Evolutionary conservation across 192 early-diverging fungal species (phyloP).

Genomic region (Backusella sp.): DNA sequence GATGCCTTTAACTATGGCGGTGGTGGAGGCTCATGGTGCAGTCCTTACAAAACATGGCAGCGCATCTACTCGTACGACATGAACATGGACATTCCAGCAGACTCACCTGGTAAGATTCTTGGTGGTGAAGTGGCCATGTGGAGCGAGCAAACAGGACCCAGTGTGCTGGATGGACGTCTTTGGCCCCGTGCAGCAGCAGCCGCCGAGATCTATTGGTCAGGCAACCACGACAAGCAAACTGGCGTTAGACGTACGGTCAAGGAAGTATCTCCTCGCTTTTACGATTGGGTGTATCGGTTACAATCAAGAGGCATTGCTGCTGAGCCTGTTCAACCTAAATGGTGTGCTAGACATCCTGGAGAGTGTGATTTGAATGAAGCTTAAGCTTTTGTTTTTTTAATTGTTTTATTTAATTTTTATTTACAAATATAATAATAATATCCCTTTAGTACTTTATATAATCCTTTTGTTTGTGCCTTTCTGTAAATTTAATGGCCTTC

Average conservation of each 20-base stretch:
- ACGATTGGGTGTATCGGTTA: conserved; percentile 71
- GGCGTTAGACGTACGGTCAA: conserved; percentile 36
- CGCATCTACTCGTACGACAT: conserved; percentile 68
- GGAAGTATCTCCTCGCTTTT: conserved; percentile 50
- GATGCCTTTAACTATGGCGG: conserved; percentile 43
- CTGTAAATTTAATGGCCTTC: conserved; percentile 12
- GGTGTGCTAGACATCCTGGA: conserved; percentile 53
- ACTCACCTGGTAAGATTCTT: conserved; percentile 52
- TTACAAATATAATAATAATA: not conserved
- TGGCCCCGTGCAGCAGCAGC: conserved; percentile 72
- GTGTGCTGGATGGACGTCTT: conserved; percentile 56
- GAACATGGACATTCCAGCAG: conserved; percentile 46
- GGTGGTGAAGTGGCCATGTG: conserved; percentile 71
- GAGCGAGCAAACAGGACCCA: conserved; percentile 63
- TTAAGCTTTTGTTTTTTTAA: not conserved
- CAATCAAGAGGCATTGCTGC: conserved; percentile 62
- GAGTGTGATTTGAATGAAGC: conserved; percentile 12
- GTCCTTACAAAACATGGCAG: conserved; percentile 75
- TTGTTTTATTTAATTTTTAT: not conserved
- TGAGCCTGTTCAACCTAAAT: conserved; percentile 58
- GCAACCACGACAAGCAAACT: conserved; percentile 45
- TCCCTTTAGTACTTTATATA: conserved; percentile 16
- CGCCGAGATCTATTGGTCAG: conserved; percentile 71
- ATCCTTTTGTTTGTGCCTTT: conserved; percentile 21
- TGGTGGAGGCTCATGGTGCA: conserved; percentile 66